Conservation (phyloP, 768 basidiomycete genomes). For the Mycena galericulata region DNA sequence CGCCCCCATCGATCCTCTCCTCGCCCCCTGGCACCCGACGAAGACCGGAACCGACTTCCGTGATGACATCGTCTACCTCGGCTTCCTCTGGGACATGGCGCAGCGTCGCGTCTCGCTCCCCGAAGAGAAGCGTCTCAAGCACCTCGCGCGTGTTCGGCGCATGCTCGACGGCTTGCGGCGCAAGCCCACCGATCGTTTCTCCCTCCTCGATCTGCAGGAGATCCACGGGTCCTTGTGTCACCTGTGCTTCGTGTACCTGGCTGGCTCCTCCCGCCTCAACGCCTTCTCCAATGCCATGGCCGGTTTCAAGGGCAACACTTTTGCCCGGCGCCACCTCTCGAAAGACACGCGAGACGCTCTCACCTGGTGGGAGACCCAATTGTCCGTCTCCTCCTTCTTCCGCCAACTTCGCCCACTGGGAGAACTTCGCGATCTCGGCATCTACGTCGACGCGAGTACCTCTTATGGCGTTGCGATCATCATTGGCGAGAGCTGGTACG, state of each 20-base stretch:
- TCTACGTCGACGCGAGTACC: slow-evolving; percentile 14
- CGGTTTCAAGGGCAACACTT: background rate
- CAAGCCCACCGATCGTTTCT: background rate
- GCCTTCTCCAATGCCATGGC: slow-evolving; percentile 3
- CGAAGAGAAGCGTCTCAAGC: slow-evolving; percentile 41
- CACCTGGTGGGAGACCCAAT: too few species aligned
- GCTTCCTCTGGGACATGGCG: slow-evolving; percentile 45
- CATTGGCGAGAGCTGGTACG: slow-evolving; percentile 1
- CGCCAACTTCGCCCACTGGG: background rate
- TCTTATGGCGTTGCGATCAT: slow-evolving; percentile 3
- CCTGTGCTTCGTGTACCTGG: background rate
- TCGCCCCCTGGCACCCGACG: too few species aligned
- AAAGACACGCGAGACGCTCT: too few species aligned
- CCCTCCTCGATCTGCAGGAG: background rate
- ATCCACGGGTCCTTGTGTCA: slow-evolving; percentile 4
- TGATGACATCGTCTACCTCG: slow-evolving; percentile 36
- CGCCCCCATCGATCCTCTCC: too few species aligned
- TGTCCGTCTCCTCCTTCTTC: background rate
- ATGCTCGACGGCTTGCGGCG: background rate
- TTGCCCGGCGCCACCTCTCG: background rate
- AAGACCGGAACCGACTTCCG: slow-evolving; percentile 38
- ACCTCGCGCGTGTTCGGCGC: slow-evolving; percentile 17
- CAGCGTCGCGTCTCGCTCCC: slow-evolving; percentile 39
- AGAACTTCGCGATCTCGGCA: background rate
- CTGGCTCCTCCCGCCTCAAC: background rate